A percentile compares a stretch with the other conserved stretches of the same genome.
These are phyloP conservation scores for Alliaria petiolata DNA, from an alignment of 345 rosid species.

Conservation along the genomic window DNA sequence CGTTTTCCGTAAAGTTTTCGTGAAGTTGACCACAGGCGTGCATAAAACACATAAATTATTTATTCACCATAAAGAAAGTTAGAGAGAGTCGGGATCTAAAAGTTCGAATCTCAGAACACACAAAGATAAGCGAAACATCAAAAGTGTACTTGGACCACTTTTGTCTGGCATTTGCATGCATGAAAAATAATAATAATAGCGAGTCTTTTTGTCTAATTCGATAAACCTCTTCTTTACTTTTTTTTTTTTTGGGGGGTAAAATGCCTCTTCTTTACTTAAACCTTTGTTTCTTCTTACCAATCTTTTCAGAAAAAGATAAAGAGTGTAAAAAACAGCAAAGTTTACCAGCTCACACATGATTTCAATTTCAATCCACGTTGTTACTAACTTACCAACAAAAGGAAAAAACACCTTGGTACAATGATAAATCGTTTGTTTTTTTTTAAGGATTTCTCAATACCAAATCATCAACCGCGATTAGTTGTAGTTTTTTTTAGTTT, in stretches of 20 bases:
- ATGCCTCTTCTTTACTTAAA: background rate
- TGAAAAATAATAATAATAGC: background rate
- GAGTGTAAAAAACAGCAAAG: background rate
- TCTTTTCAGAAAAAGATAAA: constrained; percentile 17
- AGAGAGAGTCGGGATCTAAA: background rate
- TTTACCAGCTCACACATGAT: constrained; percentile 14
- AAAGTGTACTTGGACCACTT: constrained; percentile 33
- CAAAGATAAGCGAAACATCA: constrained; percentile 28
- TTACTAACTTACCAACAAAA: constrained; percentile 10
- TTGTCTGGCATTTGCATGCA: constrained; percentile 33
- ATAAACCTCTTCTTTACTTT: no score
- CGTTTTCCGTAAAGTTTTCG: background rate
- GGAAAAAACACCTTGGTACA: background rate
- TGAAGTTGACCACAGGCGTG: constrained; percentile 21
- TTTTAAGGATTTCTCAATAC: no score
- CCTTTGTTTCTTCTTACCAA: constrained; percentile 18
- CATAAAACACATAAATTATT: constrained; percentile 1
- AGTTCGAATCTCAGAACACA: constrained; percentile 14
- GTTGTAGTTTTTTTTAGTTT: background rate
- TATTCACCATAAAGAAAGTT: background rate
- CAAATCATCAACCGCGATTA: background rate
- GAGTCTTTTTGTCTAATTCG: constrained; percentile 12
- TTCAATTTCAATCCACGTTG: background rate
- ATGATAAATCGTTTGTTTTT: no score
- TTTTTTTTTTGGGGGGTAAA: no score